These are phyloP conservation scores for Ascochyta clinopodiicola DNA, from an alignment of 2,329 filamentous ascomycete genomes.

Conservation along the genomic window DNA sequence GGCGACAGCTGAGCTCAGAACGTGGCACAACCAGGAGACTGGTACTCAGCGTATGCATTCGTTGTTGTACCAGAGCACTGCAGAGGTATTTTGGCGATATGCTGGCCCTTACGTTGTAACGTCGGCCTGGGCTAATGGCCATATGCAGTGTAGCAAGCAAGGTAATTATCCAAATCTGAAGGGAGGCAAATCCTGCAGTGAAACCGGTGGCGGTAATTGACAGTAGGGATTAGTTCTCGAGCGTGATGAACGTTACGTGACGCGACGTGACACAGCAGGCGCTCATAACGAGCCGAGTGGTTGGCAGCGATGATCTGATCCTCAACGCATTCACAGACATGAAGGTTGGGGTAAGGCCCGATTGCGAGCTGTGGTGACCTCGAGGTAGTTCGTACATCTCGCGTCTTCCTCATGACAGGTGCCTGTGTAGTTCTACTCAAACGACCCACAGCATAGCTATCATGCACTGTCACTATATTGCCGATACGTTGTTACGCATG, in stretches of 20 bases:
- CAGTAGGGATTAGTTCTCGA: conserved; percentile 25
- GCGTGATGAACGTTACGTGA: conserved; percentile 25
- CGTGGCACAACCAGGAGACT: conserved; percentile 30
- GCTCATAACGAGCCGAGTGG: conserved; percentile 21
- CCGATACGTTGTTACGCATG: neutral
- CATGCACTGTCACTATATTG: neutral
- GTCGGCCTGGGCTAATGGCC: conserved; percentile 25
- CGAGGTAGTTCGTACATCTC: neutral
- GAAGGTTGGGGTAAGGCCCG: conserved; percentile 13
- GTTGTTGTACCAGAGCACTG: conserved; percentile 23
- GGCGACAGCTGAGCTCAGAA: conserved; percentile 23
- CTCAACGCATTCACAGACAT: conserved; percentile 12
- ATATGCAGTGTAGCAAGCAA: conserved; percentile 24
- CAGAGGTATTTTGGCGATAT: conserved; percentile 20
- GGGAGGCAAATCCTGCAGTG: conserved; percentile 27
- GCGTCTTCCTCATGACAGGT: neutral
- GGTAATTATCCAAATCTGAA: conserved; percentile 23
- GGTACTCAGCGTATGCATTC: conserved; percentile 31
- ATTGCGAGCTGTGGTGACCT: conserved; percentile 4
- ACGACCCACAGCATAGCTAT: neutral
- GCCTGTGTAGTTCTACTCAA: neutral
- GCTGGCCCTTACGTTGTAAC: conserved; percentile 29
- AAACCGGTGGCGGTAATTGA: conserved; percentile 27
- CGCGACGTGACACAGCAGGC: conserved; percentile 30
- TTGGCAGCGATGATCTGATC: conserved; percentile 13